Percentiles rank a stretch among this genome's conserved stretches.
These are phyloP conservation scores for Phytophthora europaea DNA, from an alignment of 352 stramenopile species.

Conservation along the genomic window DNA sequence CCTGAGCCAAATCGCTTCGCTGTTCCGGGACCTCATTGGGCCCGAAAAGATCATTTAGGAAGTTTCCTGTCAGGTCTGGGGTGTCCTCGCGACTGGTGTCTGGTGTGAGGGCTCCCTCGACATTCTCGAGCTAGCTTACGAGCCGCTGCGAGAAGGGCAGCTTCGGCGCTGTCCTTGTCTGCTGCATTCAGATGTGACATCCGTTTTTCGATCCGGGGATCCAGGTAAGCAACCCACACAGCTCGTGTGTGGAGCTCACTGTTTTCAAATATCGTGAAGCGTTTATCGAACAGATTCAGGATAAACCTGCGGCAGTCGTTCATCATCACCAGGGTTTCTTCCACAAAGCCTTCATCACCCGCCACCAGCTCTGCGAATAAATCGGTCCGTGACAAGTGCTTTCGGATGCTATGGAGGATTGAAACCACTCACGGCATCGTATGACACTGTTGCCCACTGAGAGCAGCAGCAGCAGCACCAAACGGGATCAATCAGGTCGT, in stretches of 20 bases:
- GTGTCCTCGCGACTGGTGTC: too few species aligned
- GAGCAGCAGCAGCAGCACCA: not conserved
- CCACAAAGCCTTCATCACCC: conserved; percentile 3
- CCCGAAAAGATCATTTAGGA: too few species aligned
- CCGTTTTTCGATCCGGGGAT: not conserved
- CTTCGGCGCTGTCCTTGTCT: not conserved
- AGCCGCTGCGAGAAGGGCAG: too few species aligned
- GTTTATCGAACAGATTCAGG: conserved; percentile 4
- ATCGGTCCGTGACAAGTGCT: conserved; percentile 9
- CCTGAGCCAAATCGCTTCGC: not conserved
- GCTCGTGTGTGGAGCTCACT: too few species aligned
- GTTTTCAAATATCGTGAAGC: conserved; percentile 2
- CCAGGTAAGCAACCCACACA: conserved; percentile 12
- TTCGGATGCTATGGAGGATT: not conserved
- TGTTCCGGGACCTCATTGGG: too few species aligned
- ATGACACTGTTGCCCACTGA: conserved; percentile 14
- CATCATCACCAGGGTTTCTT: conserved; percentile 21
- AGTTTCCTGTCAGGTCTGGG: too few species aligned
- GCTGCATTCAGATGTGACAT: conserved; percentile 11
- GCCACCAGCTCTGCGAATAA: conserved; percentile 10
- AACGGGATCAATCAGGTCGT: conserved; percentile 6
- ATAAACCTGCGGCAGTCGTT: conserved; percentile 14
- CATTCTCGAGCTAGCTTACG: too few species aligned
- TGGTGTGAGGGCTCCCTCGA: too few species aligned
- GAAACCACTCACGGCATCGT: conserved; percentile 17